A percentile compares a stretch with the other conserved stretches of the same genome.
These are phyloP conservation scores for Mucor lusitanicus DNA, from an alignment of 371 early-diverging fungal genomes.

Conservation along the genomic window DNA sequence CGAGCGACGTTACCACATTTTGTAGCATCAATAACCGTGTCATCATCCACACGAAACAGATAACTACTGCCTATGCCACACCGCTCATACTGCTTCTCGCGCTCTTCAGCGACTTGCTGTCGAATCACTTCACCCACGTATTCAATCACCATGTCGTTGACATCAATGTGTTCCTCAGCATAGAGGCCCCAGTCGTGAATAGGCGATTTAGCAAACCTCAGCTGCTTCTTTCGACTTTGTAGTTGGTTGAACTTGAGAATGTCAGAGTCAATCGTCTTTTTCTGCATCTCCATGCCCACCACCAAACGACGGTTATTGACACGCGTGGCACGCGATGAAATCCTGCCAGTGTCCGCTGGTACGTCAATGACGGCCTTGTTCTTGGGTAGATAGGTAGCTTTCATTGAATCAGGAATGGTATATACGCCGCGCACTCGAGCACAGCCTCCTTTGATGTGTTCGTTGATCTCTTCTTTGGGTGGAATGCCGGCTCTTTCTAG, in stretches of 20 bases:
- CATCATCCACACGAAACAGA: slow-evolving; percentile 95
- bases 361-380: slow-evolving; percentile 48
- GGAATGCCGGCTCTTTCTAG: slow-evolving; percentile 29
- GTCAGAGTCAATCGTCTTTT: slow-evolving; percentile 61
- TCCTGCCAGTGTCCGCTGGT: slow-evolving; percentile 36
- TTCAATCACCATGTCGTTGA: slow-evolving; percentile 95
- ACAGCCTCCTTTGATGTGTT: slow-evolving; percentile 58
- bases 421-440: slow-evolving; percentile 76
- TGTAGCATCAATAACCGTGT: slow-evolving; percentile 98
- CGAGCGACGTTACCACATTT: slow-evolving; percentile 96
- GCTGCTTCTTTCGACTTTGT: slow-evolving; percentile 83
- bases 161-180: slow-evolving; percentile 89
- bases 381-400: slow-evolving; percentile 65
- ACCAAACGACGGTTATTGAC: slow-evolving; percentile 64
- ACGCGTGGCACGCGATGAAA: slow-evolving; percentile 58
- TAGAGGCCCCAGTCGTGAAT: slow-evolving; percentile 98
- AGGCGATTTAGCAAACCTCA: slow-evolving; percentile 85
- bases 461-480: slow-evolving; percentile 2
- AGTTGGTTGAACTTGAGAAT: slow-evolving; percentile 88
- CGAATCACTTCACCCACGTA: slow-evolving; percentile 99
- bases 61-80: slow-evolving; percentile 94
- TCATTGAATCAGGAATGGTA: slow-evolving; percentile 69
- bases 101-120: slow-evolving; percentile 92
- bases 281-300: slow-evolving; percentile 44
- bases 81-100: slow-evolving; percentile 91